Base-by-base conservation (phyloP, 2,329 filamentous ascomycete genomes). In the Byssothecium circinans region DNA sequence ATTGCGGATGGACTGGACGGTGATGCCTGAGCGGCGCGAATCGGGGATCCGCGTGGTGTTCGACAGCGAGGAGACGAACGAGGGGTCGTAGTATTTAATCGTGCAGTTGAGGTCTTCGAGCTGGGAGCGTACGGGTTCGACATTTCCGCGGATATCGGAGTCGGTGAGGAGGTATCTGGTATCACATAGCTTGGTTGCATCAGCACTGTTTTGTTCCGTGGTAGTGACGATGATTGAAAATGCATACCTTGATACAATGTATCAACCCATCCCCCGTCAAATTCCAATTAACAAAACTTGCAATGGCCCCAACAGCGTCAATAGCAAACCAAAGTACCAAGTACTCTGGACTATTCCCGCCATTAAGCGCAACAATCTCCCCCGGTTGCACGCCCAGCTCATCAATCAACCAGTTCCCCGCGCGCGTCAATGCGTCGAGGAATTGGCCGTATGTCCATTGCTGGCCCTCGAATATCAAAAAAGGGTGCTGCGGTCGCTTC, bases 181-280 rank as follows among this genome's bases (percentile, higher is more conserved):
- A 65, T 67, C 67, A 73, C 47, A 89, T 57, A 41, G 74, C 71
- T 45, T 80, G 57, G 12, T 80, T 72, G 68, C 73, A 64, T 87
- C 79, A 11, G 78, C 77, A 14, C 2, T 15, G 39, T 10, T 15
- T 15, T 18, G 14, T n/a, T n/a, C n/a, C 2, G 4, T n/a, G n/a
- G 43, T 8, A 10, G 12, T 22, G n/a, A 22, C 2, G 23, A 67
- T 56, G 6, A 69, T 33, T 3, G 1, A 78, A 71, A 8, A 74
- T 18, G 46, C 53, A 23, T 40, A 67, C 65, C 54, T 64, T 62
- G 11, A 64, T 57, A 34, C 68, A 72, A 51, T 72, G 69, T 0
- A 71, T 48, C 46, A 72, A 52, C 6, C 64, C 61, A 7, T 58
- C 46, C 1, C 67, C 66, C 4, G 66, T 70, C 46, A 72, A 41